A percentile compares a stretch with the other conserved stretches of the same genome.
Evolutionary conservation across 2,329 filamentous ascomycete genomes (phyloP).

Genomic region (Cladosporium sp.): DNA sequence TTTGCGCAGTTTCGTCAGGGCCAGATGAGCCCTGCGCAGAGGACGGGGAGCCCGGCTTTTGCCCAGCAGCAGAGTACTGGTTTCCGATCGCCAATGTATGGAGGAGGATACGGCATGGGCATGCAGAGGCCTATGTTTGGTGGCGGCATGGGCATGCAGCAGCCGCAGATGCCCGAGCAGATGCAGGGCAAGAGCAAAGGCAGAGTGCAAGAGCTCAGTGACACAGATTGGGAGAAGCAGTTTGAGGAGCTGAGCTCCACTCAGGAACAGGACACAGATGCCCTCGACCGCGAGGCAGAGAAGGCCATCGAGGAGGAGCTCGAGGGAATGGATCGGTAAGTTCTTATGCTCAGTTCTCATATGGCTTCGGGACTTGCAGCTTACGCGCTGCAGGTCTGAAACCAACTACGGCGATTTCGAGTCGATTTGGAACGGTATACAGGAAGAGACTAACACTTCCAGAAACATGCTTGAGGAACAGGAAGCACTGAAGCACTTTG

Average conservation of each 20-base stretch:
- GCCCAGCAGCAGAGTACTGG: slow-evolving; percentile 31
- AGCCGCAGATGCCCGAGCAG: slow-evolving; percentile 23
- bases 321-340: slow-evolving; percentile 81
- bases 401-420: slow-evolving; percentile 83
- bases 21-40: slow-evolving; percentile 52
- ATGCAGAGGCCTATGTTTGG: slow-evolving; percentile 26
- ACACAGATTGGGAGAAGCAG: slow-evolving; percentile 91
- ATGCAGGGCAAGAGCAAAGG: slow-evolving; percentile 69
- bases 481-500: slow-evolving; percentile 55
- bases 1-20: slow-evolving; percentile 81
- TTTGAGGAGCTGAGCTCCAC: slow-evolving; percentile 80
- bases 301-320: slow-evolving; percentile 78
- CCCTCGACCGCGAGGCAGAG: slow-evolving; percentile 58
- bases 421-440: slow-evolving; percentile 76
- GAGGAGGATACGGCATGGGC: slow-evolving; percentile 48
- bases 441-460: slow-evolving; percentile 60
- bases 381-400: slow-evolving; percentile 44
- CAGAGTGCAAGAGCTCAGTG: slow-evolving; percentile 81
- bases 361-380: slow-evolving; percentile 5
- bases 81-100: slow-evolving; percentile 54
- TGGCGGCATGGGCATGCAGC: slow-evolving; percentile 48
- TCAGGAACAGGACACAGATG: slow-evolving; percentile 46
- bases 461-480: slow-evolving; percentile 64
- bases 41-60: slow-evolving; percentile 50
- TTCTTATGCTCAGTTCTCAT: slow-evolving; percentile 29